Evolutionary conservation across 2,329 filamentous ascomycete species (phyloP).

Genomic region (Claviceps quebecensis): DNA sequence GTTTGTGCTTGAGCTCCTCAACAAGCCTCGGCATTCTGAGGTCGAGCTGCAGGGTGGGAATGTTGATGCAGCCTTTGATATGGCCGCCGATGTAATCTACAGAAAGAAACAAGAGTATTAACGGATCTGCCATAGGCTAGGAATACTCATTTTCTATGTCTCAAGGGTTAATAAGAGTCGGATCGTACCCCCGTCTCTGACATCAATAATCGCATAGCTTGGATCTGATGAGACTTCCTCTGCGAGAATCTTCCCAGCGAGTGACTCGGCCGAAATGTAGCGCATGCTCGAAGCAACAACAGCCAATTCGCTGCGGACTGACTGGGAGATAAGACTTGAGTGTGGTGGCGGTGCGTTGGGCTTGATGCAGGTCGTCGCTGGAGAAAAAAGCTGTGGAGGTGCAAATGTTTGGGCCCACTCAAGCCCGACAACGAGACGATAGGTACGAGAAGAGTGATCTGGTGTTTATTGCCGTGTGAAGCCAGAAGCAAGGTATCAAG

Average conservation of each 20-base stretch:
- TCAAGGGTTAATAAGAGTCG: background rate
- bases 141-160: background rate
- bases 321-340: too few species aligned
- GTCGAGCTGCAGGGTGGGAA: slow-evolving; percentile 61
- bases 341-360: background rate
- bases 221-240: slow-evolving; percentile 25
- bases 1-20: slow-evolving; percentile 58
- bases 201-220: slow-evolving; percentile 66
- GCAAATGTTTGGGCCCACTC: background rate
- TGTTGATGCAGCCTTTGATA: slow-evolving; percentile 63
- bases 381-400: background rate
- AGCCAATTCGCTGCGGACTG: slow-evolving; percentile 28
- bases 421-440: background rate
- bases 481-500: background rate
- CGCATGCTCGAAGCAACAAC: slow-evolving; percentile 50
- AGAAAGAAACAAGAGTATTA: background rate
- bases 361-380: background rate
- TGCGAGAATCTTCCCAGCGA: slow-evolving; percentile 50
- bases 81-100: slow-evolving; percentile 82
- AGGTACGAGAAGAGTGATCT: background rate
- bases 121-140: background rate
- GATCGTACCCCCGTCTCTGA: slow-evolving; percentile 61
- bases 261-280: slow-evolving; percentile 53
- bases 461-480: background rate
- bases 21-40: slow-evolving; percentile 70